Evolutionary conservation across 2,329 filamentous ascomycete species (phyloP).

Genomic region (Drechslera avenae): DNA sequence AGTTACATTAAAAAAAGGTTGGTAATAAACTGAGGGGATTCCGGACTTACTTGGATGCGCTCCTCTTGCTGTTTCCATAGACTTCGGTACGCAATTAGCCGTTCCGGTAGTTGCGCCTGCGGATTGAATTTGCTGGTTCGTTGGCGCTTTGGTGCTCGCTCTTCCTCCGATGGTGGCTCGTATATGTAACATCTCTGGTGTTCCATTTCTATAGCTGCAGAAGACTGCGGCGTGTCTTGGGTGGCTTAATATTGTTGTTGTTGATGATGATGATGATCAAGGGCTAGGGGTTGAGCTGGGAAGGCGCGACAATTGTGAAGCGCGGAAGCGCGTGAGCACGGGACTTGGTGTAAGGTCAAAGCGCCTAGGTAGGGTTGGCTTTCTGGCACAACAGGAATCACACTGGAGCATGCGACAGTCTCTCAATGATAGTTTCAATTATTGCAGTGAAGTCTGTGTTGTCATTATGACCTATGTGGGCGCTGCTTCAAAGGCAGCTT

Average conservation of each 20-base stretch:
- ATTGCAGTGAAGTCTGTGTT: too few relatives aligned
- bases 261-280: constrained; percentile 7
- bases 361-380: neutral
- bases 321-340: constrained; percentile 39
- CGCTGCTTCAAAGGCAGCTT: too few relatives aligned
- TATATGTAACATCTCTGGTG: constrained; percentile 57
- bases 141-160: constrained; percentile 50
- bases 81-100: constrained; percentile 65
- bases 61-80: constrained; percentile 69
- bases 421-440: too few relatives aligned
- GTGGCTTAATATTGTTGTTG: constrained; percentile 1
- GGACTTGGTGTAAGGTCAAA: constrained; percentile 28
- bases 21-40: neutral
- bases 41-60: constrained; percentile 62
- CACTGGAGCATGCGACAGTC: too few relatives aligned
- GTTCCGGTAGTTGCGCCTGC: constrained; percentile 46
- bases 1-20: constrained; percentile 15
- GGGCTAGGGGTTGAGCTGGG: constrained; percentile 16
- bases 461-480: too few relatives aligned
- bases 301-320: constrained; percentile 25
- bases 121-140: constrained; percentile 39
- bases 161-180: constrained; percentile 42
- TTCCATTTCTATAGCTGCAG: constrained; percentile 47
- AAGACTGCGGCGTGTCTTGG: neutral
- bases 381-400: too few relatives aligned